Evolutionary conservation across 176 grass and related monocot species (phyloP), one percentile per base, ranked within the genome.

Genomic region (Cenchrus americanus): DNA sequence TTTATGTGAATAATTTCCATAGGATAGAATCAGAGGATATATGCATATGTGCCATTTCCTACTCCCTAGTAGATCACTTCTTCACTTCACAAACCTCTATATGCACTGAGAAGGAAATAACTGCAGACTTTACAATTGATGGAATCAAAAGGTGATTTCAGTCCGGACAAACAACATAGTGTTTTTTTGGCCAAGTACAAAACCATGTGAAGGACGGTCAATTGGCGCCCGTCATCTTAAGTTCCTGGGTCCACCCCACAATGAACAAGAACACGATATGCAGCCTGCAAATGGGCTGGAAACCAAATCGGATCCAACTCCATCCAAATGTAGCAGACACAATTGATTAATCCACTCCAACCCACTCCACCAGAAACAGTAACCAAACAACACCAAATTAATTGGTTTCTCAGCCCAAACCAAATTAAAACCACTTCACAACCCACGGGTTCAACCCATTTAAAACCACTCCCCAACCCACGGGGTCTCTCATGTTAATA

Each of bases 81-180:
- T 54, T 58, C 19, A 58, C 21, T 59, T 22, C 57, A 59, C 57
- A 22, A 19, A 58, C 10, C 55, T 55, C 18, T 58, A 21, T 58
- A 2, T 59, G 57, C 21, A 59, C 3, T 59, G 21, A 59, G 53
- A 8, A 21, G 57, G 18, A 19, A 3, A n/a, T 22, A 22, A 22
- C 57, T 59, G 22, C 10, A 59, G 21, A 59, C 21, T 59, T 22
- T 59, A 59, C 21, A 59, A 10, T 59, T 59, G 8, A 59, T 59
- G 57, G 21, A 22, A 59, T 22, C 7, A 22, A 3, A 98, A n/a
- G 21, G 4, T 22, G 21, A 59, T 59, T n/a, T 59, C 57, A 59
- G n/a, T 59, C 19, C 4, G 2, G 57, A 22, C 2, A 59, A 59
- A 59, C 15, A 17, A 52, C 50, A 52, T 15, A n/a, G n/a, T 15